These are phyloP conservation scores for Hemerocallis citrina DNA, from an alignment of 106 monocot species.

Conservation along the genomic window DNA sequence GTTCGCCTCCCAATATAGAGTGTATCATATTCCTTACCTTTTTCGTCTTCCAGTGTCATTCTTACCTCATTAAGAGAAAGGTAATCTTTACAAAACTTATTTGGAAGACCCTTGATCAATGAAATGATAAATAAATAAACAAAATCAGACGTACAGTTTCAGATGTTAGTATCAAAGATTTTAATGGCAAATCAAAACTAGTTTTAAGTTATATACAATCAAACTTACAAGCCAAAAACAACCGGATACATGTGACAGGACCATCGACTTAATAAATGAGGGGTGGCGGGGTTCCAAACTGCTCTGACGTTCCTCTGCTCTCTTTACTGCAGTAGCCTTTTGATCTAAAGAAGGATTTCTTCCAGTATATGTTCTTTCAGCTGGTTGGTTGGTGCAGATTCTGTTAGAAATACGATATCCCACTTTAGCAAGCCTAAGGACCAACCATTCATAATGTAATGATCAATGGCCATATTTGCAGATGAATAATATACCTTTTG, in stretches of 20 bases:
- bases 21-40: conserved; percentile 43
- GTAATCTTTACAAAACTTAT: conserved; percentile 57
- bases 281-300: conserved; percentile 28
- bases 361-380: conserved; percentile 39
- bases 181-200: not conserved
- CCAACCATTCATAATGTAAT: not conserved
- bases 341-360: conserved; percentile 53
- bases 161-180: not conserved
- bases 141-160: too few relatives aligned
- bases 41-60: conserved; percentile 77
- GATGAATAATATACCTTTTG: conserved; percentile 43
- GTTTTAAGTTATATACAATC: not conserved
- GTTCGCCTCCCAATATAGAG: conserved; percentile 50
- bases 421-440: not conserved
- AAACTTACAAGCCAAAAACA: conserved; percentile 80
- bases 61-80: conserved; percentile 33
- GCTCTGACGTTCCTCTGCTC: conserved; percentile 44
- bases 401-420: conserved; percentile 18
- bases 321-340: conserved; percentile 33
- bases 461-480: not conserved
- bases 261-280: conserved; percentile 67
- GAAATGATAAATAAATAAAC: not conserved
- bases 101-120: conserved; percentile 47
- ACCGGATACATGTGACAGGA: conserved; percentile 76
- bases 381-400: conserved; percentile 12